Base-by-base conservation (phyloP, 2,329 filamentous ascomycete species). In the Phyllosticta citrichinensis region DNA sequence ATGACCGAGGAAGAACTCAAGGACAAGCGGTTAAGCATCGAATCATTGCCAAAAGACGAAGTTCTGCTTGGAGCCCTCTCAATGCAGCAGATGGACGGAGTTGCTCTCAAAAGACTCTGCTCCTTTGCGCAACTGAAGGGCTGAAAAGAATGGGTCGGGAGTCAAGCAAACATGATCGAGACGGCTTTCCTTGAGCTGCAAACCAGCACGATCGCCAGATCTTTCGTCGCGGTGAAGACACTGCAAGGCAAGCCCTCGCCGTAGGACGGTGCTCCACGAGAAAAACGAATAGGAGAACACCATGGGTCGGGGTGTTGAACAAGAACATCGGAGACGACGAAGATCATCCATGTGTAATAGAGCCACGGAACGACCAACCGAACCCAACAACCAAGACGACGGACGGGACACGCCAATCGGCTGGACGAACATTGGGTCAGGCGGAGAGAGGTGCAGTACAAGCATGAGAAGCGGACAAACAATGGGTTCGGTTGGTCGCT, bases 11-110 rank as follows among this genome's bases (percentile, higher is more conserved):
- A 75, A 5, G 66, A 67, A 11, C 62, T 62, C 19, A 60, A 65
- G 24, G 64, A 66, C 25, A 66, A 53, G 40, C 20, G 55, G 5
- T 69, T 19, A 66, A 69, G 14, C 64, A 68, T 11, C 67, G 68
- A 20, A 5, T 67, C 69, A 0, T 68, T 79, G 51, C 78, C 78
- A 6, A 74, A 75, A 62, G 74, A 75, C 65, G 67, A 77, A 68
- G 69, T 77, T 59, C 68, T 80, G 51, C 71, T 80, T 2, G 76
- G 77, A 19, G 77, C 77, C 22, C 66, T 79, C n/a, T 70, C 78
- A 65, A 75, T 74, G 62, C 71, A 73, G 11, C 71, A 73, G 51
- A 69, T 76, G 52, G 78, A 80, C 64, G 72, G 73, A 55, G 70
- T 71, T 58, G 75, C 74, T 60, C 64, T 80, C 65, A 74, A 74